A percentile compares a stretch with the other conserved stretches of the same genome.
These are phyloP conservation scores for Chaetomium globosum DNA, from an alignment of 2,329 filamentous ascomycete species.

Conservation along the genomic window DNA sequence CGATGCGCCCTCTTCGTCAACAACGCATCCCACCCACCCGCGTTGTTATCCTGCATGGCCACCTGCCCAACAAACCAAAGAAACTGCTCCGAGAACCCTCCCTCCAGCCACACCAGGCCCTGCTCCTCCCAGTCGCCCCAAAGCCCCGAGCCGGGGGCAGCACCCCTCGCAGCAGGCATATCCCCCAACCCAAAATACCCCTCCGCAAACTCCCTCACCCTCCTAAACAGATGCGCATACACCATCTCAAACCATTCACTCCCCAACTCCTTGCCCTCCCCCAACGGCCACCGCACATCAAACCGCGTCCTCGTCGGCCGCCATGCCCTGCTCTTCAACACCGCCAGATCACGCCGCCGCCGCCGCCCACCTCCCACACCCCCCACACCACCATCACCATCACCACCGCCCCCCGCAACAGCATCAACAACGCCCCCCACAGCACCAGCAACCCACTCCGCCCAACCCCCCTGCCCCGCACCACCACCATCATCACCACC, in stretches of 20 bases:
- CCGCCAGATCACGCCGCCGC: neutral
- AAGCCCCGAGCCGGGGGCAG: neutral
- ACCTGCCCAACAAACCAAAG: slow-evolving; percentile 41
- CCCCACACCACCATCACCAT: neutral
- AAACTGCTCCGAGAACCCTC: slow-evolving; percentile 40
- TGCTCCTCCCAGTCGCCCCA: neutral
- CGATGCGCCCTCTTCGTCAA: slow-evolving; percentile 40
- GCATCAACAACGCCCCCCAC: too few species aligned
- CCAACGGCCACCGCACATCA: slow-evolving; percentile 22
- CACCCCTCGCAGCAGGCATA: neutral
- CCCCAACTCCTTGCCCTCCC: slow-evolving; percentile 27
- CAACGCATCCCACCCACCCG: slow-evolving; percentile 44
- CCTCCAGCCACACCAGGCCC: slow-evolving; percentile 34
- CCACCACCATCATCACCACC: too few species aligned
- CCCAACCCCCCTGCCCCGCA: neutral
- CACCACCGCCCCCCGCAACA: neutral
- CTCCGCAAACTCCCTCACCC: slow-evolving; percentile 35
- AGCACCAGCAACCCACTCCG: neutral
- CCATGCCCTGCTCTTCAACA: slow-evolving; percentile 24
- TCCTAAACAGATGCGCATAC: slow-evolving; percentile 39
- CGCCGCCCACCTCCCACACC: neutral
- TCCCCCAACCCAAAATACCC: slow-evolving; percentile 39
- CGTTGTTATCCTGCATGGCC: slow-evolving; percentile 43
- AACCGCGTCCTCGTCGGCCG: slow-evolving; percentile 36
- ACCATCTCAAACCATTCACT: slow-evolving; percentile 38